phyloP scores from a whole-genome alignment of 139 green algal species.

The Chlorella sp. region DNA sequence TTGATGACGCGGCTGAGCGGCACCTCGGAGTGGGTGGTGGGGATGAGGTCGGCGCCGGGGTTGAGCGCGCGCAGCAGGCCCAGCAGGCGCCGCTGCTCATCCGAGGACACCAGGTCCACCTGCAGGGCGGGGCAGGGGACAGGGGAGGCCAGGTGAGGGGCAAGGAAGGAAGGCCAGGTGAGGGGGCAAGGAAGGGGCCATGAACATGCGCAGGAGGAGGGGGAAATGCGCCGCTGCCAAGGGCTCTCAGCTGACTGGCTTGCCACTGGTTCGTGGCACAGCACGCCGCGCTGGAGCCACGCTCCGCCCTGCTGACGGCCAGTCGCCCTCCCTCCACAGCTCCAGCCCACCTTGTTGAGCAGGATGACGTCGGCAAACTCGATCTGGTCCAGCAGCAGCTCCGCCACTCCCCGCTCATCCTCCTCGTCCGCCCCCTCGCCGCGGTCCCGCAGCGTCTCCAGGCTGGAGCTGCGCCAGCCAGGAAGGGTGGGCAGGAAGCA shows the following conservation, averaged over 20 bases:
- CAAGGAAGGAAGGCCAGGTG: background rate
- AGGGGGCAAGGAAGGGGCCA: too few relatives aligned
- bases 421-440: conserved; percentile 34
- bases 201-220: background rate
- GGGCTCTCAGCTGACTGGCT: too few relatives aligned
- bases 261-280: too few relatives aligned
- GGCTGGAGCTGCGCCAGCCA: conserved; percentile 31
- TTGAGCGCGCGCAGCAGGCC: conserved; percentile 60
- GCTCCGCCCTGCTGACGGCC: too few relatives aligned
- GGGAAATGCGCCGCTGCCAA: too few relatives aligned
- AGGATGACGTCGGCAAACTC: conserved; percentile 69
- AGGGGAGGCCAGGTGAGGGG: background rate
- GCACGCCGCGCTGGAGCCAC: background rate
- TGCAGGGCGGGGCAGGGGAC: background rate
- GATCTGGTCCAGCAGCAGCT: conserved; percentile 75
- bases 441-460: conserved; percentile 45
- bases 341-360: conserved; percentile 73
- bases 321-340: background rate
- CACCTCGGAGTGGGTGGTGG: conserved; percentile 38
- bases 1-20: background rate
- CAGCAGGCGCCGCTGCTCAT: conserved; percentile 33
- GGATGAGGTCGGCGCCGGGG: conserved; percentile 56
- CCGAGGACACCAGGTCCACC: conserved; percentile 42
- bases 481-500: too few relatives aligned
- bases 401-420: conserved; percentile 60